Percentiles rank a stretch among this genome's conserved stretches.
These are phyloP conservation scores for Capsicum chinense DNA, from an alignment of 257 asterid genomes.

Conservation along the genomic window DNA sequence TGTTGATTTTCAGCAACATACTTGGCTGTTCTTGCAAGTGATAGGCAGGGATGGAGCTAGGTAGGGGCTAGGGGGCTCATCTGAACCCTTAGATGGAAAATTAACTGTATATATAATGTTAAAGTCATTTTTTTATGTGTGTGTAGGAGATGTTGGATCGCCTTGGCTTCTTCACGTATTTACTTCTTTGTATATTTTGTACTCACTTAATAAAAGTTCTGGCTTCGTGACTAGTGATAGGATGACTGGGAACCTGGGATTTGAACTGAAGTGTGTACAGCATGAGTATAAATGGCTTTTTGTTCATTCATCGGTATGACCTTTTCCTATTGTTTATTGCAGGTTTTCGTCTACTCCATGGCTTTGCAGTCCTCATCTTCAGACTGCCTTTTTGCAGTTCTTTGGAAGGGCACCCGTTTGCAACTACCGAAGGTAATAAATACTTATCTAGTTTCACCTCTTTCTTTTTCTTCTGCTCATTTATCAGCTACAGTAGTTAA, in stretches of 20 bases:
- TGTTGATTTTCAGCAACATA: not conserved
- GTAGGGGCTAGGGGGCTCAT: too few species aligned
- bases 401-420: constrained; percentile 76
- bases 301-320: not conserved
- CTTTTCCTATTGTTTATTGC: constrained; percentile 9
- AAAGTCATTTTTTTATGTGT: too few species aligned
- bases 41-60: not conserved
- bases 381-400: constrained; percentile 68
- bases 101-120: too few species aligned
- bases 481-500: not conserved
- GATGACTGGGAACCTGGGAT: not conserved
- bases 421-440: constrained; percentile 67
- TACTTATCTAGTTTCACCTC: constrained; percentile 1
- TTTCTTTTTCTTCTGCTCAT: not conserved
- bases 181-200: too few species aligned
- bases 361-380: constrained; percentile 93
- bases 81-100: too few species aligned
- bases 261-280: not conserved
- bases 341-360: constrained; percentile 88
- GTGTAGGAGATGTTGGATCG: too few species aligned
- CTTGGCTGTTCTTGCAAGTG: not conserved
- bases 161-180: too few species aligned
- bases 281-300: not conserved
- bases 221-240: not conserved
- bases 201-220: too few species aligned